Evolutionary conservation across 441 rosid species (phyloP).

Genomic region (Manihot esculenta): DNA sequence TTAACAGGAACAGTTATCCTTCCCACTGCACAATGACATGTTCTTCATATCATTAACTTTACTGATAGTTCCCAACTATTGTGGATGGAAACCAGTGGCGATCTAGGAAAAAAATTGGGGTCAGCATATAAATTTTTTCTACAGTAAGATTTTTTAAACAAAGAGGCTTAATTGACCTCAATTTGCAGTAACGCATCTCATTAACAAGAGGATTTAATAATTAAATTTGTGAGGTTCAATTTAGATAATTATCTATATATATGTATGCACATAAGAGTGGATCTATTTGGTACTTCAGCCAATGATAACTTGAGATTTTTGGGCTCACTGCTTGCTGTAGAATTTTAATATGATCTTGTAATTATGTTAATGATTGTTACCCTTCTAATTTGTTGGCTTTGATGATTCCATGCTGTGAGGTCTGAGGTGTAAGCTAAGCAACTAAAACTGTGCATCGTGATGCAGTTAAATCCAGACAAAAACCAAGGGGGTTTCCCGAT

Average conservation of each 20-base stretch:
- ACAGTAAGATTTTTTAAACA: too few relatives aligned
- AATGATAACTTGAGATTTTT: not conserved
- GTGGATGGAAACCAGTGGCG: too few relatives aligned
- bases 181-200: too few relatives aligned
- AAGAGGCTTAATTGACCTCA: too few relatives aligned
- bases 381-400: not conserved
- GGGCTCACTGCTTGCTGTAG: not conserved
- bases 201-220: too few relatives aligned
- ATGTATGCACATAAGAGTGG: too few relatives aligned
- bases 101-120: too few relatives aligned
- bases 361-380: not conserved
- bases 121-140: too few relatives aligned
- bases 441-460: conserved; percentile 11
- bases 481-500: conserved; percentile 42
- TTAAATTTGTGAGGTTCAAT: too few relatives aligned
- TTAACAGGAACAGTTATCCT: conserved; percentile 1
- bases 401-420: conserved; percentile 1
- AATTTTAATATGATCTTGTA: not conserved
- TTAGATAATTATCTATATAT: too few relatives aligned
- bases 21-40: not conserved
- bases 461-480: conserved; percentile 54
- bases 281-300: not conserved
- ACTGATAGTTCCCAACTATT: not conserved
- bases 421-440: not conserved
- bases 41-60: not conserved